These are phyloP conservation scores for Podaxis mareebaensis DNA, from an alignment of 768 basidiomycete genomes.

Conservation along the genomic window DNA sequence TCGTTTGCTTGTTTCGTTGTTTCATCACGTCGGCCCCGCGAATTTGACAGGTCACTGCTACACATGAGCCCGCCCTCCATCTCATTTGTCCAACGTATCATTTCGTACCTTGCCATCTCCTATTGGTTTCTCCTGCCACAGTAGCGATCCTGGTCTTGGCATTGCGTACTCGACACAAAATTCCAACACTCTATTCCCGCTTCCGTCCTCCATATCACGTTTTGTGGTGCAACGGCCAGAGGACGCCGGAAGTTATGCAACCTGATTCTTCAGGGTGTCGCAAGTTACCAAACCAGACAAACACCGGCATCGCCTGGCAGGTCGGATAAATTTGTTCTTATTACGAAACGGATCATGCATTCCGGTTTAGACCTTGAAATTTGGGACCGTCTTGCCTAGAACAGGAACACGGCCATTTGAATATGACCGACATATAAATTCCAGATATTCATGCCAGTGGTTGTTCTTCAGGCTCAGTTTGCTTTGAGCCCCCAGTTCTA, in stretches of 20 bases:
- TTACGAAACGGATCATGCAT: not conserved
- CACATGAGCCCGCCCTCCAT: not conserved
- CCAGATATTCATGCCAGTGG: not conserved
- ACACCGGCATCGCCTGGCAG: conserved; percentile 6
- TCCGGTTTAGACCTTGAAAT: not conserved
- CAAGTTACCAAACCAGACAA: not conserved
- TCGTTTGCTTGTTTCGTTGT: too few relatives aligned
- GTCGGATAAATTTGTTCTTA: not conserved
- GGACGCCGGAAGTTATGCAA: not conserved
- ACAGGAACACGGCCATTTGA: not conserved
- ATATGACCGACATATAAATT: conserved; percentile 2
- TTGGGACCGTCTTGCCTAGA: not conserved
- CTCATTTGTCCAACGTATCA: not conserved
- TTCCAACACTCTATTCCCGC: not conserved
- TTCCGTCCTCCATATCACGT: not conserved
- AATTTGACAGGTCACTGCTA: not conserved
- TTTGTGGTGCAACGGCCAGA: not conserved
- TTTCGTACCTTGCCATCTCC: not conserved
- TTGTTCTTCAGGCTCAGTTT: not conserved
- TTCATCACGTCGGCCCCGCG: too few relatives aligned
- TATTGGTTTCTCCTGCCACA: not conserved
- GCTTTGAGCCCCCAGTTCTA: not conserved
- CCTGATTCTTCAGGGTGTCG: not conserved
- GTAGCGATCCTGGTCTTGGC: not conserved
- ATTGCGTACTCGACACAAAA: not conserved